Evolutionary conservation across 805 yeast species (phyloP).

Genomic region (Candida wancherniae): DNA sequence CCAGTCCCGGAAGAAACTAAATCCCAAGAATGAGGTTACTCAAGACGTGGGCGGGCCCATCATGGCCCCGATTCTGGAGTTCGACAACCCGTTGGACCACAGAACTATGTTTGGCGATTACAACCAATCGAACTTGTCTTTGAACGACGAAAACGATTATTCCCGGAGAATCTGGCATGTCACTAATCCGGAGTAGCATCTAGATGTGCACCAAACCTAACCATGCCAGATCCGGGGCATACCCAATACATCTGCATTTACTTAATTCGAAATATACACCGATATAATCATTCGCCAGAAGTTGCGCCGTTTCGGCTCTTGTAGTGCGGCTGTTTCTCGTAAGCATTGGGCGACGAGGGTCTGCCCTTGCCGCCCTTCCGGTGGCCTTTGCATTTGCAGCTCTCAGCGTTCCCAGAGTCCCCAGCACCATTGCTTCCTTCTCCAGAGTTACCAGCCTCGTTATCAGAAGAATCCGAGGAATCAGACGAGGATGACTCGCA

Average conservation of each 20-base stretch:
- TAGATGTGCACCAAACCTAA: no score
- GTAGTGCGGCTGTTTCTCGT: slow-evolving; percentile 74
- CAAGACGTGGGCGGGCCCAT: slow-evolving; percentile 14
- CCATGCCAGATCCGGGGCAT: no score
- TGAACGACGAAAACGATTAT: slow-evolving; percentile 18
- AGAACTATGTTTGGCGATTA: slow-evolving; percentile 12
- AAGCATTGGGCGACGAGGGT: slow-evolving; percentile 66
- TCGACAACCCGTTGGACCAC: slow-evolving; percentile 16
- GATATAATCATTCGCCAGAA: no score
- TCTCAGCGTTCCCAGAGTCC: slow-evolving; percentile 19
- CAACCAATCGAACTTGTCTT: slow-evolving; percentile 14
- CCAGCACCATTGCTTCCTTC: slow-evolving; percentile 14
- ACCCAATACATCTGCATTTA: no score
- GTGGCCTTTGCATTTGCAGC: slow-evolving; percentile 3
- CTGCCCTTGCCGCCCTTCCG: slow-evolving; percentile 1
- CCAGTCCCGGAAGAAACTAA: slow-evolving; percentile 27
- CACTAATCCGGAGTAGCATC: slow-evolving; percentile 16
- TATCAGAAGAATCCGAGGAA: slow-evolving; percentile 27
- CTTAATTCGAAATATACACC: background rate
- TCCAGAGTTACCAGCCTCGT: slow-evolving; percentile 15
- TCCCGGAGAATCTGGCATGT: slow-evolving; percentile 17
- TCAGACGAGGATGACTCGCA: slow-evolving; percentile 23
- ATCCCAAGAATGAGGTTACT: slow-evolving; percentile 15
- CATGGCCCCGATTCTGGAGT: slow-evolving; percentile 32
- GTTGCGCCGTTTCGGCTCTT: slow-evolving; percentile 17